Base-by-base conservation (phyloP, 108 stramenopile genomes). In the Asterionellopsis glacialis region DNA sequence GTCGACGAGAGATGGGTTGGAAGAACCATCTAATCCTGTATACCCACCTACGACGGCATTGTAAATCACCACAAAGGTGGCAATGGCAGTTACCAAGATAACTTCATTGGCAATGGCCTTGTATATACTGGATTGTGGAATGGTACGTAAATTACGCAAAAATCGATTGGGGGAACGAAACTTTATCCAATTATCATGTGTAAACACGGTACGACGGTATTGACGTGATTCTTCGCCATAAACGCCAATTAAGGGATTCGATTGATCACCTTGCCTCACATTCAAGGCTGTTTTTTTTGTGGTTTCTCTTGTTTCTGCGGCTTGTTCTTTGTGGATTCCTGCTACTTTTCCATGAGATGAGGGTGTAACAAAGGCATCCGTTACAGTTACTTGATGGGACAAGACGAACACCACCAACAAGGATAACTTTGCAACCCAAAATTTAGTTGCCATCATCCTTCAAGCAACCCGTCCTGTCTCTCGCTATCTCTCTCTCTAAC, bases 171-270 rank as follows among this genome's bases (percentile, higher is more conserved):
- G 66, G 15, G 68, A 61, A 28, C 87, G 80, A 56, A 84, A 83
- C 54, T 79, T 79, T 10, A 73, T 66, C 87, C 87, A 88, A 49
- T 88, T 83, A 1, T 80, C 75, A 56, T 88, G 83, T 3, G 79
- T 70, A 64, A 84, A 88, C 21, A 88, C 87, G 4, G 87, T 88
- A 7, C 87, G 78, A 41, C 87, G 81, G 67, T 69, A 84, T 39
- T 76, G 76, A n/a, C 79, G 66, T 40, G 61, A 55, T 39, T 55
- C 67, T 59, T 80, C 80, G 42, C 75, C 82, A 57, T 63, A 74
- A 0, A 65, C 38, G 5, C 33, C 33, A 2, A 33, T 7, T 7
- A 33, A 33, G 2, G 33, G 33, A 33, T 33, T 33, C 5, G 33
- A 2, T 33, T 33, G 33, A 33, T 33, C 7, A 5, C 33, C 33